Conservation (phyloP, 306 rosid species). For the Potentilla sterilis region DNA sequence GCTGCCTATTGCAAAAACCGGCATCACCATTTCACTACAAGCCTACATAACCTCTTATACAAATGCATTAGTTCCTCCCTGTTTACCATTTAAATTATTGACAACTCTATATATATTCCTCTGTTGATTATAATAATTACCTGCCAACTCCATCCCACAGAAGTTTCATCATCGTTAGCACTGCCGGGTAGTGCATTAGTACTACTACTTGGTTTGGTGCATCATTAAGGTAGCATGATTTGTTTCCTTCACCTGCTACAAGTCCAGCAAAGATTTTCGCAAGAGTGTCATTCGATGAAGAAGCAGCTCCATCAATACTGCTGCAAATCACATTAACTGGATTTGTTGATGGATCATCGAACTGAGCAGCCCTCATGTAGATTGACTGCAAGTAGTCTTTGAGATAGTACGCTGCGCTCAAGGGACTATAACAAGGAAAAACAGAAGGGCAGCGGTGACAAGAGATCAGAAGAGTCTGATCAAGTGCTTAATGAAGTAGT, state of each 20-base stretch:
- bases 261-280: constrained; percentile 47
- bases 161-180: constrained; percentile 10
- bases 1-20: constrained; percentile 16
- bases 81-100: too few relatives aligned
- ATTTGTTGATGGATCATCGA: constrained; percentile 38
- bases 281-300: constrained; percentile 23
- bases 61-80: neutral
- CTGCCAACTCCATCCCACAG: constrained; percentile 61
- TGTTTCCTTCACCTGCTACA: constrained; percentile 35
- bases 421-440: constrained; percentile 25
- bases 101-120: too few relatives aligned
- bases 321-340: constrained; percentile 43
- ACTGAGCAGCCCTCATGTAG: constrained; percentile 43
- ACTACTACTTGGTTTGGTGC: constrained; percentile 9
- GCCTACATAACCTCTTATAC: constrained; percentile 26
- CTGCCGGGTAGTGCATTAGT: neutral
- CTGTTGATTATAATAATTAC: constrained; percentile 18
- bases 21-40: constrained; percentile 51
- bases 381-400: constrained; percentile 14
- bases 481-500: too few relatives aligned
- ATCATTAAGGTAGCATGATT: constrained; percentile 34
- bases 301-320: constrained; percentile 44
- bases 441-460: neutral
- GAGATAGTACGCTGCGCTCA: constrained; percentile 25
- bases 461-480: neutral